These are phyloP conservation scores for Fraxinus platypoda DNA, from an alignment of 305 asterid genomes.

Conservation along the genomic window DNA sequence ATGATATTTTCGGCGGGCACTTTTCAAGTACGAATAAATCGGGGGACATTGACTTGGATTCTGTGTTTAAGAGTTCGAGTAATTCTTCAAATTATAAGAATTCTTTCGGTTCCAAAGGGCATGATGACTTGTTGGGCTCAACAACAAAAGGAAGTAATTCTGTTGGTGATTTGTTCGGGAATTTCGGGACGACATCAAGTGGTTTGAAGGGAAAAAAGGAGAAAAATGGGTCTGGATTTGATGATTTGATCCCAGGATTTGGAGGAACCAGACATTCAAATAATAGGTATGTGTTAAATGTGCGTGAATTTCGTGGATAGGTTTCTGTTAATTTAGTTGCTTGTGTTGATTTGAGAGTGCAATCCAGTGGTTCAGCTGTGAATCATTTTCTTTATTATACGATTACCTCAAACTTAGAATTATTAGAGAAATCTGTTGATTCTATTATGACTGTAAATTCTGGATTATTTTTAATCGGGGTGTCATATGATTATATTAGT, in stretches of 20 bases:
- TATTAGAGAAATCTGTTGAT: background rate
- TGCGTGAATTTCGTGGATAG: constrained; percentile 14
- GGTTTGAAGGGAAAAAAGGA: constrained; percentile 24
- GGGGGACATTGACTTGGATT: constrained; percentile 52
- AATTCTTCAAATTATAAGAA: constrained; percentile 16
- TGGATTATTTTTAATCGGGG: no score
- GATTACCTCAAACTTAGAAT: background rate
- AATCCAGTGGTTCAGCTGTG: background rate
- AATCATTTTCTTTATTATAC: background rate
- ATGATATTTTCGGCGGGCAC: constrained; percentile 57
- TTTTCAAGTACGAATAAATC: constrained; percentile 33
- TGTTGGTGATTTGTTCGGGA: constrained; percentile 55
- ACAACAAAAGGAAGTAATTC: constrained; percentile 28
- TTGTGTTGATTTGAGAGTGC: background rate
- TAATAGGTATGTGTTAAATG: constrained; percentile 27
- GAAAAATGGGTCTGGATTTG: constrained; percentile 34
- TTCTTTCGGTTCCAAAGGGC: constrained; percentile 27
- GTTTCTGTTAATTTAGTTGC: background rate
- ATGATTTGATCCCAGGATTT: constrained; percentile 60
- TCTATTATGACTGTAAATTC: background rate
- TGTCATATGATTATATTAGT: background rate
- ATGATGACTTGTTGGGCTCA: constrained; percentile 43
- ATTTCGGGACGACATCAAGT: constrained; percentile 33
- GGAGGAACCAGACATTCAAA: constrained; percentile 41
- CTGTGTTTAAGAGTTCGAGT: constrained; percentile 40